Percentiles rank a stretch among this genome's conserved stretches.
Evolutionary conservation across 2,329 filamentous ascomycete species (phyloP).

Genomic region (Penicillium nordicum): DNA sequence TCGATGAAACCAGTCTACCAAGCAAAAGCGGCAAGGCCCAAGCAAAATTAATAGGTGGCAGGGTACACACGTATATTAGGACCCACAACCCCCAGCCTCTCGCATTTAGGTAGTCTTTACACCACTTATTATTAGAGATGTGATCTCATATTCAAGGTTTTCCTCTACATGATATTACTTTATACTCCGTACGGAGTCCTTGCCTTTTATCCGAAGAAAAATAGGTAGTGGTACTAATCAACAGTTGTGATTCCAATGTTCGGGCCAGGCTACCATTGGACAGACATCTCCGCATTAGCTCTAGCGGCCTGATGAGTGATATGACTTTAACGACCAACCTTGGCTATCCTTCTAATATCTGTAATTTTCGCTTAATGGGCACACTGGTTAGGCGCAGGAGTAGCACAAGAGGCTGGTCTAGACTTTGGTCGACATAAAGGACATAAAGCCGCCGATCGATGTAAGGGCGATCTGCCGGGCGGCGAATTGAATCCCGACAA

Average conservation of each 20-base stretch:
- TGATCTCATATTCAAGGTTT: constrained; percentile 1
- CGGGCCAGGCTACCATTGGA: not conserved
- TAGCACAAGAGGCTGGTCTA: not conserved
- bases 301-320: not conserved
- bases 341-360: not conserved
- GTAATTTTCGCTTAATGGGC: not conserved
- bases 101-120: not conserved
- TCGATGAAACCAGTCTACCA: not conserved
- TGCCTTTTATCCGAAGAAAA: not conserved
- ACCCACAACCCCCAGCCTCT: constrained; percentile 5
- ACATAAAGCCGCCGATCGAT: not conserved
- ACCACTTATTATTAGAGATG: not conserved
- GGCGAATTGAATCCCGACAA: not conserved
- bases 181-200: not conserved
- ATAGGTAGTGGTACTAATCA: not conserved
- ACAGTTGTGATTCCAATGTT: not conserved
- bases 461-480: not conserved
- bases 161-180: not conserved
- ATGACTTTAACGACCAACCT: not conserved
- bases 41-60: constrained; percentile 1
- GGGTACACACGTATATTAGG: not conserved
- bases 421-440: not conserved
- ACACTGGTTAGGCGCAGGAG: not conserved
- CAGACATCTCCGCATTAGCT: not conserved
- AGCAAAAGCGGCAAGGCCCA: constrained; percentile 7